phyloP scores from a whole-genome alignment of 1,139 yeast species.

The Kodamaea arcana region DNA sequence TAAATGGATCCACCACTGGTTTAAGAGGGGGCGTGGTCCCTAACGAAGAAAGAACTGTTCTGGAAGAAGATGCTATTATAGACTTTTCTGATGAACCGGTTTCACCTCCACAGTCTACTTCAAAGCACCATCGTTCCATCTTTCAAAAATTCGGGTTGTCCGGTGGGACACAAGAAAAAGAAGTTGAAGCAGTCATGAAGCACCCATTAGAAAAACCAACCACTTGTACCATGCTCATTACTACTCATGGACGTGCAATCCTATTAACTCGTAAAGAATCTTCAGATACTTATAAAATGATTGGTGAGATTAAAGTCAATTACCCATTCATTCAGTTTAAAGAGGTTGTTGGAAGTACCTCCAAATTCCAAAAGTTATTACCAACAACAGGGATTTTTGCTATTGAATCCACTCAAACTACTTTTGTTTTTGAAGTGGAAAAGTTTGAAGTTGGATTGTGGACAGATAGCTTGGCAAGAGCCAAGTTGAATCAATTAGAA shows the following conservation, averaged over 20 bases:
- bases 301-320: conserved; percentile 46
- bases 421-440: conserved; percentile 57
- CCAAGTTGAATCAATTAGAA: conserved; percentile 35
- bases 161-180: conserved; percentile 6
- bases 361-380: conserved; percentile 28
- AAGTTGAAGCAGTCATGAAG: conserved; percentile 3
- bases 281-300: conserved; percentile 34
- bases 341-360: conserved; percentile 41
- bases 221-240: conserved; percentile 47
- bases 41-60: conserved; percentile 12
- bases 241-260: conserved; percentile 55
- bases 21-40: conserved; percentile 20
- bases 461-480: conserved; percentile 52
- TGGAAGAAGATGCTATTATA: conserved; percentile 6
- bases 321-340: conserved; percentile 50
- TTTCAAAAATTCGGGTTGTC: conserved; percentile 18
- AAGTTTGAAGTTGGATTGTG: conserved; percentile 49
- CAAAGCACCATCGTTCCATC: conserved; percentile 8
- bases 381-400: conserved; percentile 51
- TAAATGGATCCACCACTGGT: conserved; percentile 42
- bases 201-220: conserved; percentile 34
- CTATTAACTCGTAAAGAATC: conserved; percentile 39
- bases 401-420: conserved; percentile 42
- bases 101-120: conserved; percentile 2
- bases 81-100: conserved; percentile 1